phyloP scores from a whole-genome alignment of 768 basidiomycete species.

The Amyloporia xantha region DNA sequence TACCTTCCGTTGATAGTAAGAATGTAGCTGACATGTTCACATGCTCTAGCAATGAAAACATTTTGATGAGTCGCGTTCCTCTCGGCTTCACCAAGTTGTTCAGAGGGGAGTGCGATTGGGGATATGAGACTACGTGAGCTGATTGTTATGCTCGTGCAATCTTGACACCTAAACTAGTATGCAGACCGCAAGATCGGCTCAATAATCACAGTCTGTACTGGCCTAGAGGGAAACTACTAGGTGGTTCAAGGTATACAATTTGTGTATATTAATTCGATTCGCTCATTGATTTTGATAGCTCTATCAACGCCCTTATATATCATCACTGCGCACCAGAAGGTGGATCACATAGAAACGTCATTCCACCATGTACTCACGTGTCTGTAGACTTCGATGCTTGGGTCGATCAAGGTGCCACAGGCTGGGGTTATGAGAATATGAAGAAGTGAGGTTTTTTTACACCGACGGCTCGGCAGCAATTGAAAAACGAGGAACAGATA shows the following conservation, averaged over 20 bases:
- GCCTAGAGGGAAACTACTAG: conserved; percentile 21
- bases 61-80: conserved; percentile 13
- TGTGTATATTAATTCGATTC: no score
- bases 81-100: conserved; percentile 29
- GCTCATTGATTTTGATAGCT: conserved; percentile 11
- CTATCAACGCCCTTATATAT: conserved; percentile 22
- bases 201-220: conserved; percentile 15
- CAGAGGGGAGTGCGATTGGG: conserved; percentile 37
- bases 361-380: neutral
- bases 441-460: conserved; percentile 1
- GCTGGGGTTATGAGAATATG: conserved; percentile 20
- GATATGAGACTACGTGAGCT: conserved; percentile 9
- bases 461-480: neutral
- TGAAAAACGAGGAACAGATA: conserved; percentile 13
- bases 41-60: conserved; percentile 11
- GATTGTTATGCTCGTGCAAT: no score
- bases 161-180: no score
- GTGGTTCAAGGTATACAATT: conserved; percentile 23
- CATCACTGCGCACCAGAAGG: conserved; percentile 22
- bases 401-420: conserved; percentile 14
- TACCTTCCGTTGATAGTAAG: no score
- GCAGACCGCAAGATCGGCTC: conserved; percentile 14
- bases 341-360: neutral
- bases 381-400: conserved; percentile 19
- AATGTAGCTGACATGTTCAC: no score